These are phyloP conservation scores for Xylariomycetidae sp. DNA, from an alignment of 2,329 filamentous ascomycete species.

Conservation along the genomic window DNA sequence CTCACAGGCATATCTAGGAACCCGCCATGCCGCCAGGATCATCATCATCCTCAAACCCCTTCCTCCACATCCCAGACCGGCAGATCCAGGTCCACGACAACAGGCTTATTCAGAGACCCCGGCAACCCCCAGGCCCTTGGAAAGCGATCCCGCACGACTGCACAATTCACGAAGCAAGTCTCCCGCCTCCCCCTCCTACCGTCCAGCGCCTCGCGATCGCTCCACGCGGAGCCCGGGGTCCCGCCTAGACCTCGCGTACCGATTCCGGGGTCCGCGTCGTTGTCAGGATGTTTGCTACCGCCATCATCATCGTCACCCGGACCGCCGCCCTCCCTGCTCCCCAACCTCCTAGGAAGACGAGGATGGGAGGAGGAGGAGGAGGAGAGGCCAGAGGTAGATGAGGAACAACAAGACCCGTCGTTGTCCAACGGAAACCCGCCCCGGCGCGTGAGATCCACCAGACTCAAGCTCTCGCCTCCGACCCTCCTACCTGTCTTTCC, in stretches of 20 bases:
- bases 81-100: conserved; percentile 78
- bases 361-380: background rate
- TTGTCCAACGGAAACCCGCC: conserved; percentile 40
- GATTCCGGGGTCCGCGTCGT: conserved; percentile 19
- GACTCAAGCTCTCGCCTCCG: conserved; percentile 52
- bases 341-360: background rate
- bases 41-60: conserved; percentile 1
- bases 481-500: conserved; percentile 28
- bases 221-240: conserved; percentile 34
- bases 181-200: conserved; percentile 50
- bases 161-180: conserved; percentile 77
- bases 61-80: conserved; percentile 46
- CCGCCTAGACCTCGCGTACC: conserved; percentile 36
- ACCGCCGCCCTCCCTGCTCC: background rate
- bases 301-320: conserved; percentile 1
- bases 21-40: conserved; percentile 7
- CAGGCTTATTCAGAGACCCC: conserved; percentile 69
- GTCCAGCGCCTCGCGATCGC: conserved; percentile 35
- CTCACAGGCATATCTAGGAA: conserved; percentile 6
- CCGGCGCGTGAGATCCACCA: conserved; percentile 55
- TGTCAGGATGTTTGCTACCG: no score
- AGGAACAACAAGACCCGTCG: no score
- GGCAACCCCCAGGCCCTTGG: conserved; percentile 49
- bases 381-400: background rate
- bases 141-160: conserved; percentile 65